phyloP scores from a whole-genome alignment of 495 filamentous ascomycete species.

The Neurospora sp. region DNA sequence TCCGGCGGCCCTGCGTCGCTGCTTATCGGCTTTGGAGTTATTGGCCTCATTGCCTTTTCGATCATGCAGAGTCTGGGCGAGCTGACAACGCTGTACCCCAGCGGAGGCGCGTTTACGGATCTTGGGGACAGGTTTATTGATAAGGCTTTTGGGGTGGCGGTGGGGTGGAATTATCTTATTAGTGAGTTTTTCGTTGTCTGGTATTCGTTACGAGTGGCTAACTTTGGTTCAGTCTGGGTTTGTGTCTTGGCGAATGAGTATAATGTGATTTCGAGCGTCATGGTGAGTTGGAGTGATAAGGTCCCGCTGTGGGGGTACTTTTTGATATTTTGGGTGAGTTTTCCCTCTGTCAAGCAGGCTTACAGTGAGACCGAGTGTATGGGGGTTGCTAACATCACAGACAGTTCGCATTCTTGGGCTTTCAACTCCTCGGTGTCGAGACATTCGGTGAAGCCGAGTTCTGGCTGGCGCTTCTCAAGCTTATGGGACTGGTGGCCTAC shows the following conservation, averaged over 20 bases:
- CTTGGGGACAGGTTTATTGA: slow-evolving; percentile 65
- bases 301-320: slow-evolving; percentile 48
- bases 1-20: slow-evolving; percentile 53
- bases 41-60: slow-evolving; percentile 57
- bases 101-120: slow-evolving; percentile 48
- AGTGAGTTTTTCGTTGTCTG: slow-evolving; percentile 1
- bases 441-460: slow-evolving; percentile 58
- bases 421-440: slow-evolving; percentile 38
- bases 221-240: slow-evolving; percentile 37
- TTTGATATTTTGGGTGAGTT: slow-evolving; percentile 53
- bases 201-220: too few species aligned
- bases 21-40: slow-evolving; percentile 54
- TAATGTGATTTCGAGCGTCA: slow-evolving; percentile 49
- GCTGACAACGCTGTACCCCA: slow-evolving; percentile 59
- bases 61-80: slow-evolving; percentile 59
- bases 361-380: slow-evolving; percentile 1
- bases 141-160: slow-evolving; percentile 70
- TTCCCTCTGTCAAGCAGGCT: neutral
- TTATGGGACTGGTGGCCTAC: slow-evolving; percentile 57
- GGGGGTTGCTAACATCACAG: slow-evolving; percentile 7
- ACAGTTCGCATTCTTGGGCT: slow-evolving; percentile 32
- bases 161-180: slow-evolving; percentile 73
- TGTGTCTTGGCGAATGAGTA: slow-evolving; percentile 48
- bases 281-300: slow-evolving; percentile 48
- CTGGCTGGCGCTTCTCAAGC: slow-evolving; percentile 53